Evolutionary conservation across 2,329 filamentous ascomycete species (phyloP), one percentile per base, ranked within the genome.

Genomic region (Trichoderma sp.): DNA sequence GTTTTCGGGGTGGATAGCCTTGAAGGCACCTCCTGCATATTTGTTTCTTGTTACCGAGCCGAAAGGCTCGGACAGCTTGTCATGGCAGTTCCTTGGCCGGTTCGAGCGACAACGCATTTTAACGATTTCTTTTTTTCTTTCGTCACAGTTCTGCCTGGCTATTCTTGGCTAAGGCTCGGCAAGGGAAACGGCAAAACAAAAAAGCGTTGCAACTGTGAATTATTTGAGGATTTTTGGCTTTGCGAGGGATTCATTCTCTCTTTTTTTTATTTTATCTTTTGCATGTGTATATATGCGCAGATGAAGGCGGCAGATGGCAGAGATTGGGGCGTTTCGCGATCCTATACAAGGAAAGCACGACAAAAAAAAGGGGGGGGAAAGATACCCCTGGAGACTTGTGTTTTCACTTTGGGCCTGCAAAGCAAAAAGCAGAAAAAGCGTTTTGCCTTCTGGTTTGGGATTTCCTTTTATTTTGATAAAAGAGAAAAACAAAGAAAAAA

Each of bases 141-240:
- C 35, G 66, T 65, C 59, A 47, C 58, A 68, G 65, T 61, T 61
- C 69, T 60, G 65, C 65, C 66, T 70, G 47, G 69, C 69, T 55
- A 21, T 31, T 56, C 69, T 65, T 68, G 65, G 59, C 69, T 68
- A 55, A 37, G 65, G 64, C 65, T 53, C 31, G 31, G 49, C 58
- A 70, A 68, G 58, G 69, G 57, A 68, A 43, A 53, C 64, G 52
- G 55, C 63, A 58, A 52, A 69, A 61, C 56, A 58, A 70, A 70
- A 43, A 61, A 59, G 53, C 56, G 66, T 59, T 68, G 69, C 59
- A 70, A 37, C 67, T 68, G 53, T 64, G 53, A 60, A 58, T 66
- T 70, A 57, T 64, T 68, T 56, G 37, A 60, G 66, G 52, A 37
- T 70, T 70, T 62, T 70, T 61, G 58, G 57, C 24, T 62, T 67